These are phyloP conservation scores for Calonectria pauciramosa DNA, from an alignment of 2,329 filamentous ascomycete genomes.

Conservation along the genomic window DNA sequence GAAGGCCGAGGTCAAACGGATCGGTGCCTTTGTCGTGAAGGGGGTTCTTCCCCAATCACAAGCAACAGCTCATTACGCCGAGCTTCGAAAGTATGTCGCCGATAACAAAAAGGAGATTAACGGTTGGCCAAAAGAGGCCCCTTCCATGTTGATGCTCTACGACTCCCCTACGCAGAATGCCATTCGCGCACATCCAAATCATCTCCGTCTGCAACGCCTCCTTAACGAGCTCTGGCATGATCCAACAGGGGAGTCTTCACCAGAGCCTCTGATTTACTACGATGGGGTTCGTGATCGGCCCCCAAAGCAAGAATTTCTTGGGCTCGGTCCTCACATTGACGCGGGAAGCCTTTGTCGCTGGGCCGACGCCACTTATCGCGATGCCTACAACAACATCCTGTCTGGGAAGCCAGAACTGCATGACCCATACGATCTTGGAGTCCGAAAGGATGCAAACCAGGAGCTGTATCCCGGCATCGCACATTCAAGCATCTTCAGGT, in stretches of 20 bases:
- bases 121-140: conserved; percentile 53
- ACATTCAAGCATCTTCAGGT: conserved; percentile 54
- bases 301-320: conserved; percentile 53
- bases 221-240: conserved; percentile 57
- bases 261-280: conserved; percentile 55
- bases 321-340: conserved; percentile 60
- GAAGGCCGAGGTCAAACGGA: conserved; percentile 44
- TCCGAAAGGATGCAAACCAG: conserved; percentile 52
- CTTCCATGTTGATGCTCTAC: conserved; percentile 56
- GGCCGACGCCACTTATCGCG: conserved; percentile 55
- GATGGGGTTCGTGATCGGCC: conserved; percentile 56
- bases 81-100: conserved; percentile 50
- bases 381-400: conserved; percentile 54
- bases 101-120: conserved; percentile 49
- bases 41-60: conserved; percentile 38
- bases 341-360: conserved; percentile 58
- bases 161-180: conserved; percentile 55
- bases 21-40: conserved; percentile 41
- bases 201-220: conserved; percentile 51
- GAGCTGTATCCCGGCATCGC: conserved; percentile 51
- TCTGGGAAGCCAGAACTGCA: conserved; percentile 52
- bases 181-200: conserved; percentile 53
- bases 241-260: conserved; percentile 41
- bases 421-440: conserved; percentile 53
- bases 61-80: conserved; percentile 43